Conservation (phyloP, 257 asterid genomes). For the Fraxinus cuspidata region DNA sequence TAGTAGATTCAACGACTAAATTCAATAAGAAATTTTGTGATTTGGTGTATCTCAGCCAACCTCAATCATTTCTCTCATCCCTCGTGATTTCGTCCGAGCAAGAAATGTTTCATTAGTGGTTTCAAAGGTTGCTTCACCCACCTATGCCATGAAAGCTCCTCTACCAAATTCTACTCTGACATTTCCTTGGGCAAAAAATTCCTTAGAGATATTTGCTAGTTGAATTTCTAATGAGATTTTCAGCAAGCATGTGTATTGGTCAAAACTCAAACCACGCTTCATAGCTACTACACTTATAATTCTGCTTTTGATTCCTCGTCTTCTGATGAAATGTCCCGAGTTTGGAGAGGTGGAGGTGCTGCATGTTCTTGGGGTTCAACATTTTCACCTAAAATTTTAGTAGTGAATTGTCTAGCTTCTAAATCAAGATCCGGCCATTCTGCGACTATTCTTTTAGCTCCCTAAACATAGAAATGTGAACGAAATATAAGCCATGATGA, state of each 20-base stretch:
- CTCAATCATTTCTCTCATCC: background rate
- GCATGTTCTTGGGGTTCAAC: constrained; percentile 52
- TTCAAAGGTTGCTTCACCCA: background rate
- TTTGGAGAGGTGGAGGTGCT: constrained; percentile 38
- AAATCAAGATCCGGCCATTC: constrained; percentile 98
- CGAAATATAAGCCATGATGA: constrained; percentile 7
- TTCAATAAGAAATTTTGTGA: background rate
- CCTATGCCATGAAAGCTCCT: background rate
- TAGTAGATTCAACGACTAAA: too few relatives aligned
- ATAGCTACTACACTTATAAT: constrained; percentile 40
- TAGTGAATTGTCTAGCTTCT: constrained; percentile 83
- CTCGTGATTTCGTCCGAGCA: background rate
- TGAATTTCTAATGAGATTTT: background rate
- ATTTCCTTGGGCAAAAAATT: background rate
- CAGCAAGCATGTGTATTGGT: background rate
- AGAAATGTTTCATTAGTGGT: background rate
- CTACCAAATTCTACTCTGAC: background rate
- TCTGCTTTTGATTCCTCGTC: constrained; percentile 79
- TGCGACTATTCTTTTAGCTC: constrained; percentile 89
- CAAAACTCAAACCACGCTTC: background rate
- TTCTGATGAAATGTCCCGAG: constrained; percentile 32
- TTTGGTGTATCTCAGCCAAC: too few relatives aligned
- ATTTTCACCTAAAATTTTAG: constrained; percentile 66
- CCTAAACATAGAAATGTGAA: constrained; percentile 43
- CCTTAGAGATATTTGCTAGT: background rate